Evolutionary conservation across 225 moss, liverwort and hornwort species (phyloP).

Genomic region (Asterella californica): DNA sequence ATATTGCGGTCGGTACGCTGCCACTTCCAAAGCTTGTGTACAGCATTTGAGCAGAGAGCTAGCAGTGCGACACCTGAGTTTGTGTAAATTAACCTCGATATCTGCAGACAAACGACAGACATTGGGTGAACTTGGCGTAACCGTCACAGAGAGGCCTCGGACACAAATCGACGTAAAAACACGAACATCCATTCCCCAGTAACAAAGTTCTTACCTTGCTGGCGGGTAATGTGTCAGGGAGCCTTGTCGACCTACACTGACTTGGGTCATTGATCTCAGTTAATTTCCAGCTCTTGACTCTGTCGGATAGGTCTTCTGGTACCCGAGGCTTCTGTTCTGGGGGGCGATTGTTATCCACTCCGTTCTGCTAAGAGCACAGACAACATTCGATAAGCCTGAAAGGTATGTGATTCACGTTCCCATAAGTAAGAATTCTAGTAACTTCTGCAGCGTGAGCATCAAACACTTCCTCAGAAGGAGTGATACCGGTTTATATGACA

Average conservation of each 20-base stretch:
- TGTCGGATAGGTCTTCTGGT: constrained; percentile 81
- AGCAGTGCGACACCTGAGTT: constrained; percentile 82
- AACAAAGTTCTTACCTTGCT: constrained; percentile 60
- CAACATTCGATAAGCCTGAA: neutral
- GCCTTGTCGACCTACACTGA: constrained; percentile 86
- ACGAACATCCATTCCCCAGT: neutral
- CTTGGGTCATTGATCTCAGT: constrained; percentile 79
- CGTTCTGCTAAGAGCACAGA: constrained; percentile 51
- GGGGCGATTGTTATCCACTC: constrained; percentile 76
- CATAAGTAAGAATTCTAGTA: neutral
- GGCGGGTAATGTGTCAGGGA: constrained; percentile 85
- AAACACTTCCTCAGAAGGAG: neutral
- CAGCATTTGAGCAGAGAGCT: constrained; percentile 93
- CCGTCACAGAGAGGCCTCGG: neutral
- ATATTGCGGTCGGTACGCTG: constrained; percentile 83
- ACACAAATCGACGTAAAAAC: neutral
- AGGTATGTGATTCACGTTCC: too few relatives aligned
- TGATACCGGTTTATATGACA: too few relatives aligned
- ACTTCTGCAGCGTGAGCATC: neutral
- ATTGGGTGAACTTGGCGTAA: neutral
- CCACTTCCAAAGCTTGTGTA: constrained; percentile 99
- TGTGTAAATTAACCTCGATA: constrained; percentile 92
- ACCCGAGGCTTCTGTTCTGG: constrained; percentile 76
- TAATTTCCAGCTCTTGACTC: constrained; percentile 90
- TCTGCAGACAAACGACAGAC: constrained; percentile 38